These are phyloP conservation scores for Globisporangium heterothallicum DNA, from an alignment of 352 stramenopile genomes.

Conservation along the genomic window DNA sequence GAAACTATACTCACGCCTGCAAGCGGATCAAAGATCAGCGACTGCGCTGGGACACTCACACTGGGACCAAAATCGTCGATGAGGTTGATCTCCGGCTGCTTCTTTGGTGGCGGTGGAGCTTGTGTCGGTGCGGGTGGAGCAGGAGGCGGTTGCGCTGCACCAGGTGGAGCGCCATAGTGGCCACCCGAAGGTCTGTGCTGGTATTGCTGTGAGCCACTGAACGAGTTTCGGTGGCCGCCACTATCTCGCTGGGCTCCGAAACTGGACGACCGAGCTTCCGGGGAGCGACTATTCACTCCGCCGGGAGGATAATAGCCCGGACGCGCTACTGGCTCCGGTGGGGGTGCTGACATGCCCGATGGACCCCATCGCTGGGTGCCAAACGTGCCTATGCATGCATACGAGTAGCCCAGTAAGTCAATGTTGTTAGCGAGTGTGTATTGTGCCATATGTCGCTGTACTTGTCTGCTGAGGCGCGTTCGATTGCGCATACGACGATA, in stretches of 20 bases:
- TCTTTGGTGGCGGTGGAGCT: constrained; percentile 15
- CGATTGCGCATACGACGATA: constrained; percentile 31
- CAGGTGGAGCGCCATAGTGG: neutral
- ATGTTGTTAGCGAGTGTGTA: neutral
- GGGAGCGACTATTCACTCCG: neutral
- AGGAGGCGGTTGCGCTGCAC: neutral
- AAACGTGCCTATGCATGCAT: constrained; percentile 33
- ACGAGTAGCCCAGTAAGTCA: neutral
- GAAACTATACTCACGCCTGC: constrained; percentile 33
- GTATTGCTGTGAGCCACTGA: constrained; percentile 16
- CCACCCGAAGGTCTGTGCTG: constrained; percentile 3
- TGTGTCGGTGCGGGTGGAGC: neutral
- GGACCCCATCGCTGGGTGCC: constrained; percentile 67
- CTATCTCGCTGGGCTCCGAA: constrained; percentile 12
- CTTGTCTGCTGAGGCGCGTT: constrained; percentile 16
- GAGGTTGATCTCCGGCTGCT: constrained; percentile 69
- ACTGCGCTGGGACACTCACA: constrained; percentile 55
- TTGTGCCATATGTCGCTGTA: neutral
- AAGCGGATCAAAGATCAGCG: constrained; percentile 72
- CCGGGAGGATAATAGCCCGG: constrained; percentile 5
- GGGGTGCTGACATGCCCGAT: constrained; percentile 30
- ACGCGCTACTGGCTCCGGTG: constrained; percentile 20
- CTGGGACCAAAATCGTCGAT: constrained; percentile 66
- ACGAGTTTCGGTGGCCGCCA: constrained; percentile 21
- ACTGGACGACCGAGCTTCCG: constrained; percentile 12